Evolutionary conservation across 345 rosid species (phyloP).

Genomic region (Gossypium anomalum): DNA sequence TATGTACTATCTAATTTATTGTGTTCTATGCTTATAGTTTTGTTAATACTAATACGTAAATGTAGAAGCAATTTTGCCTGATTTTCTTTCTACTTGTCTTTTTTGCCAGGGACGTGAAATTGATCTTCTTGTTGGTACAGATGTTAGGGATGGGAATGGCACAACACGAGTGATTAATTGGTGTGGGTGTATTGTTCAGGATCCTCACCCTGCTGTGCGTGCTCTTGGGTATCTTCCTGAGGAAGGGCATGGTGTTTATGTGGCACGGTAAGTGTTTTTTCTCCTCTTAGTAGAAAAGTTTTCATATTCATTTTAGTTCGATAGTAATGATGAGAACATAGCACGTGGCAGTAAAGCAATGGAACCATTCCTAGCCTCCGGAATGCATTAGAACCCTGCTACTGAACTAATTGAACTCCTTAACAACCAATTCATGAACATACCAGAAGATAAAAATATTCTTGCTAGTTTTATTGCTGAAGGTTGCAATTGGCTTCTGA

Average conservation of each 20-base stretch:
- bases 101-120: slow-evolving; percentile 68
- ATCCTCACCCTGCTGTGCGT: slow-evolving; percentile 87
- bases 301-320: not conserved
- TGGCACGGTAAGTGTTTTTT: slow-evolving; percentile 47
- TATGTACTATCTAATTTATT: not conserved
- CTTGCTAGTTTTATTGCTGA: not conserved
- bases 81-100: slow-evolving; percentile 15
- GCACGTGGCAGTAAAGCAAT: not conserved
- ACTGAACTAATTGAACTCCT: not conserved
- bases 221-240: slow-evolving; percentile 97
- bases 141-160: slow-evolving; percentile 89
- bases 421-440: not conserved
- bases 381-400: not conserved
- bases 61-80: not conserved
- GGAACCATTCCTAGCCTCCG: not conserved
- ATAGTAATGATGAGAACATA: not conserved
- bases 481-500: not conserved
- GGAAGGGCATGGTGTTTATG: slow-evolving; percentile 96
- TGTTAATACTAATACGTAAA: not conserved
- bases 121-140: slow-evolving; percentile 78
- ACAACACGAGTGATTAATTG: slow-evolving; percentile 75
- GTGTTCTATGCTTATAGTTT: slow-evolving; percentile 8
- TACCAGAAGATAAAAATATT: too few relatives aligned
- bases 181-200: slow-evolving; percentile 93
- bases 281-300: not conserved